Percentiles rank a stretch among this genome's conserved stretches.
phyloP scores from a whole-genome alignment of 352 stramenopile genomes.

The Paralagenidium karlingii region DNA sequence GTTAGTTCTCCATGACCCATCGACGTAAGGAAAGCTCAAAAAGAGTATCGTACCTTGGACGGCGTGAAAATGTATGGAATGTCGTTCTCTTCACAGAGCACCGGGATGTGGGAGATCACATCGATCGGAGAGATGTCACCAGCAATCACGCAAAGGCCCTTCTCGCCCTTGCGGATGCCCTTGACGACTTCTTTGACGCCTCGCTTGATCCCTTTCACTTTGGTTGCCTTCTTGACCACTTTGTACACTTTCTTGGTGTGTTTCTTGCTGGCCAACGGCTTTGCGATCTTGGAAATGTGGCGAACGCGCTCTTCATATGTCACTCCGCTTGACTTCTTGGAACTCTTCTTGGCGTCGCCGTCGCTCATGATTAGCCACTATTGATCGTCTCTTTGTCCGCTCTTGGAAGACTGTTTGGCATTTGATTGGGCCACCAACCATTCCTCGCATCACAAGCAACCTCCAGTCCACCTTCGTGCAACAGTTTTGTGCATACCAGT shows the following conservation, averaged over 20 bases:
- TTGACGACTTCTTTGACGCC: slow-evolving; percentile 99
- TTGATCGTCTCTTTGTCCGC: too few species aligned
- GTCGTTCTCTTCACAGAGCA: slow-evolving; percentile 97
- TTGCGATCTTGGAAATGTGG: slow-evolving; percentile 87
- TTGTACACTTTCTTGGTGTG: slow-evolving; percentile 90
- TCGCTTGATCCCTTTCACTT: slow-evolving; percentile 94
- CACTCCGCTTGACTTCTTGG: too few species aligned
- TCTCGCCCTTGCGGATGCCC: slow-evolving; percentile 93
- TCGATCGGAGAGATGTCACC: slow-evolving; percentile 99
- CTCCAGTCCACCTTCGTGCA: too few species aligned
- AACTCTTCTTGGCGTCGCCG: too few species aligned
- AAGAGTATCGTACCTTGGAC: slow-evolving; percentile 83
- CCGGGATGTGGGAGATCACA: slow-evolving; percentile 98
- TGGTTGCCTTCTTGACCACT: slow-evolving; percentile 91
- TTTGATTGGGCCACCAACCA: too few species aligned
- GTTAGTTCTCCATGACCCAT: not conserved
- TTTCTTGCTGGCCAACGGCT: slow-evolving; percentile 97
- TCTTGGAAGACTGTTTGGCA: too few species aligned
- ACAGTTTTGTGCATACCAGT: too few species aligned
- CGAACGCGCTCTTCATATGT: slow-evolving; percentile 80
- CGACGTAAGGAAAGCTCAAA: slow-evolving; percentile 3
- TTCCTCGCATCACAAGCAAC: too few species aligned
- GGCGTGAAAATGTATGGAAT: slow-evolving; percentile 98
- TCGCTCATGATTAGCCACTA: too few species aligned
- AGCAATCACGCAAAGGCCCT: slow-evolving; percentile 97